phyloP scores from a whole-genome alignment of 106 monocot genomes.

The Cymbidium sinense region DNA sequence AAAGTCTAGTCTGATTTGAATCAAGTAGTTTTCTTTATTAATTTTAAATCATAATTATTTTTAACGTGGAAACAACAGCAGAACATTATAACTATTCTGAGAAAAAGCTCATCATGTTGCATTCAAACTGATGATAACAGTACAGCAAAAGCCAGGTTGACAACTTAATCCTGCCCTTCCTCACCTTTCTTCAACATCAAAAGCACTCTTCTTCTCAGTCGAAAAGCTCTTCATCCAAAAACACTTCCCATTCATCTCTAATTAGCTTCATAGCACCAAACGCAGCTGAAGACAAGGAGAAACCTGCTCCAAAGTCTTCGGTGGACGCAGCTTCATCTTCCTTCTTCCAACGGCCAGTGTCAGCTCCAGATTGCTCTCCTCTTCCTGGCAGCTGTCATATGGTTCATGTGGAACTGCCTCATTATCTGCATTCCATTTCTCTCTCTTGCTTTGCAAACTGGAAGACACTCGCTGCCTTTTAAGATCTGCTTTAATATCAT shows the following conservation, averaged over 20 bases:
- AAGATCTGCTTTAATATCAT: constrained; percentile 23
- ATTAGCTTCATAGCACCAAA: constrained; percentile 14
- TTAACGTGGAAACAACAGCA: too few relatives aligned
- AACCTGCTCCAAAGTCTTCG: constrained; percentile 30
- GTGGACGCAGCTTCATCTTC: constrained; percentile 20
- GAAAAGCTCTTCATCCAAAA: constrained; percentile 4
- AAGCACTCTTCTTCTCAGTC: constrained; percentile 16
- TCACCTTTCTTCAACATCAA: constrained; percentile 18
- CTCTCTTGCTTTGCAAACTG: not conserved
- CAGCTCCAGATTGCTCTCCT: constrained; percentile 32
- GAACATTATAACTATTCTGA: not conserved
- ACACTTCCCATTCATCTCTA: constrained; percentile 19
- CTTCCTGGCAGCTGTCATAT: not conserved
- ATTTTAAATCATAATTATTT: too few relatives aligned
- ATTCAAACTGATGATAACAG: constrained; percentile 51
- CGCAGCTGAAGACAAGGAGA: constrained; percentile 31
- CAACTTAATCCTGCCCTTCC: constrained; percentile 21
- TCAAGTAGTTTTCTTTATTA: too few relatives aligned
- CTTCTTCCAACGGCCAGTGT: constrained; percentile 44
- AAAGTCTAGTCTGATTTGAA: too few relatives aligned
- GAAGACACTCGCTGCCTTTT: constrained; percentile 10
- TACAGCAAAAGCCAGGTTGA: constrained; percentile 55
- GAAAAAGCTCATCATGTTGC: constrained; percentile 34
- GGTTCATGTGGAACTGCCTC: not conserved
- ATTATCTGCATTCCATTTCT: constrained; percentile 18